A percentile compares a stretch with the other conserved stretches of the same genome.
phyloP scores from a whole-genome alignment of 495 filamentous ascomycete genomes.

The Neurospora intermedia region DNA sequence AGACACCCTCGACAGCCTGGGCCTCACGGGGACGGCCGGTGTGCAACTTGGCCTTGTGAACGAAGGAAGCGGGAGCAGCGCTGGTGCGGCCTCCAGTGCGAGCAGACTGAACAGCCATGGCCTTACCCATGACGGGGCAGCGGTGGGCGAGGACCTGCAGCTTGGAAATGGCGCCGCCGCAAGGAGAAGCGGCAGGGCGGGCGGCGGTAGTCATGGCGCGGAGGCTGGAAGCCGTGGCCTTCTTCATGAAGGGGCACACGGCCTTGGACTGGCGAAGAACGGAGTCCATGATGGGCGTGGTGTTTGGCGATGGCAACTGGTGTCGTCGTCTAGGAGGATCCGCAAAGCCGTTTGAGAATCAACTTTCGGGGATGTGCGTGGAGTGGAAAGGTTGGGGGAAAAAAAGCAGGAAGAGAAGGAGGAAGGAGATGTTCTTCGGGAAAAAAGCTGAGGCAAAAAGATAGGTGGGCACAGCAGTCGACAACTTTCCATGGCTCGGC shows the following conservation, averaged over 20 bases:
- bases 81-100: slow-evolving; percentile 27
- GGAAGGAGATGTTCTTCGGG: neutral
- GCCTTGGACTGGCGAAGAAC: slow-evolving; percentile 86
- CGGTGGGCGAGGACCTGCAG: slow-evolving; percentile 87
- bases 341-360: neutral
- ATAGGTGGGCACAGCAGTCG: neutral
- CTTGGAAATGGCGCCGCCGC: slow-evolving; percentile 92
- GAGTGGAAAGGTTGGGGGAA: neutral
- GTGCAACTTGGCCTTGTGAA: slow-evolving; percentile 64
- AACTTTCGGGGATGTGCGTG: neutral
- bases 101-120: slow-evolving; percentile 74
- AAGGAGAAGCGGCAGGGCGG: slow-evolving; percentile 54
- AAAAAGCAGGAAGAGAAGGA: neutral
- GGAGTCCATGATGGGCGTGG: slow-evolving; percentile 61
- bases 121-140: slow-evolving; percentile 98
- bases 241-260: slow-evolving; percentile 95
- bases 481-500: neutral
- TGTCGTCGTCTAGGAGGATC: neutral
- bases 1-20: slow-evolving; percentile 52
- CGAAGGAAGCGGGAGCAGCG: slow-evolving; percentile 28
- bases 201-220: slow-evolving; percentile 80
- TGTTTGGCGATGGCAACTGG: neutral
- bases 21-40: slow-evolving; percentile 66
- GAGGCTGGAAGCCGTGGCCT: slow-evolving; percentile 78
- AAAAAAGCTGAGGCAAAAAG: neutral